Base-by-base conservation (phyloP, 179 eudicot species). In the Beta macrorhiza region DNA sequence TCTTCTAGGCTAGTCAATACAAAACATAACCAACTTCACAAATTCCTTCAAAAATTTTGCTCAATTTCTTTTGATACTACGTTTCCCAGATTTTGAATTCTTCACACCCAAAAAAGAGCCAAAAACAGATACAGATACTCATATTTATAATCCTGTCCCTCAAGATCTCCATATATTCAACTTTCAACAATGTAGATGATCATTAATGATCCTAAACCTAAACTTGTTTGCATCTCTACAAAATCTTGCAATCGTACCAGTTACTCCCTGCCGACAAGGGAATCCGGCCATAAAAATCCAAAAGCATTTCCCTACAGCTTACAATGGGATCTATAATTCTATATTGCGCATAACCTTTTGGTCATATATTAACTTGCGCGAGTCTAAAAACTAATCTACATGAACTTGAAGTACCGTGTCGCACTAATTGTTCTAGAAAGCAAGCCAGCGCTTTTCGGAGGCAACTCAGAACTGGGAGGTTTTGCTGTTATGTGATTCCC, bases 361-460 rank as follows among this genome's bases (percentile, higher is more conserved):
- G 15, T n/a, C 45, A 55, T 15, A 47, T 57, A 67, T 58, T 42
- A 63, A 73, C 78, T 70, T 29, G 51, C 6, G 64, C 68, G 67
- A 19, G 15, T 20, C 32, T 22, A 68, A 42, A 4, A 10, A 25
- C 19, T 15, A 73, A 14, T 47, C 82, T 69, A 81, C 75, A 25
- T 56, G 76, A 83, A 90, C 81, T 83, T 90, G 84, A 85, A 89
- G 74, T 91, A 83, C 77, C 75, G 90, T 74, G 85, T 81, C 3
- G 84, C 85, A 55, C 97, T 90, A 72, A 87, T 82, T 78, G 91
- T 87, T 83, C 98, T 91, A 63, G 90, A 81, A 76, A 93, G 83
- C 32, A 93, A 83, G 25, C 92, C 83, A 58, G 86, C 81, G 52
- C 86, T 84, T 74, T 82, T 71, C 8, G 90, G 89, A 67, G 90